These are phyloP conservation scores for Coleophoma eucalyptorum DNA, from an alignment of 2,329 filamentous ascomycete genomes.

Conservation along the genomic window DNA sequence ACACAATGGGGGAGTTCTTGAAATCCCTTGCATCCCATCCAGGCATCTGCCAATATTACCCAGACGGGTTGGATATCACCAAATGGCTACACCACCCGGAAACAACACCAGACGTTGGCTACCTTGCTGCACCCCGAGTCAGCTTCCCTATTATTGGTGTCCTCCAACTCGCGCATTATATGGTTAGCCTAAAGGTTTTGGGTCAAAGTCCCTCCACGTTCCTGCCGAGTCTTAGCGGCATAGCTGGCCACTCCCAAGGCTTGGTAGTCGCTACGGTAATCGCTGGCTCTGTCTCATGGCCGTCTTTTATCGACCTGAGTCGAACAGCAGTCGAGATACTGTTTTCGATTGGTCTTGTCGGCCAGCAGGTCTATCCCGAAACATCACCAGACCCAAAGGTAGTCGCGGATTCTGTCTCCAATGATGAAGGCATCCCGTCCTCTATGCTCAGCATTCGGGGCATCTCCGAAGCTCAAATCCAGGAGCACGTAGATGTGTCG, in stretches of 20 bases:
- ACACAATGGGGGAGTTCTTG: no score
- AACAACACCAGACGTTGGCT: not conserved
- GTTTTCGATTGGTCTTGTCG: not conserved
- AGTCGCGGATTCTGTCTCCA: not conserved
- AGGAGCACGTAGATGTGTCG: not conserved
- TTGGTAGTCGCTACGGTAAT: not conserved
- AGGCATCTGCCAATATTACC: no score
- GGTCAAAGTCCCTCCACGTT: constrained; percentile 83
- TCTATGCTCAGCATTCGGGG: not conserved
- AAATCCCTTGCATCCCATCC: no score
- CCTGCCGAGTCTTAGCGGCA: constrained; percentile 72
- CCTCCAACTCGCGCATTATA: constrained; percentile 90
- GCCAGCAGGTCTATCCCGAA: not conserved
- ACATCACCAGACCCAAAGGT: not conserved
- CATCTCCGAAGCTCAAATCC: not conserved
- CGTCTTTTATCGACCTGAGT: not conserved
- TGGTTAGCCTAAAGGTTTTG: constrained; percentile 84
- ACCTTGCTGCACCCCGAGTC: constrained; percentile 80
- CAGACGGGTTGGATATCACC: no score
- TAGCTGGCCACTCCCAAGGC: not conserved
- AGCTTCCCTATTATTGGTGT: constrained; percentile 92
- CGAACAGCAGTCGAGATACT: not conserved
- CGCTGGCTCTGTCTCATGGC: not conserved
- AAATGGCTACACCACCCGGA: not conserved
- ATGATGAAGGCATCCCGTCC: not conserved